Evolutionary conservation across 805 yeast species (phyloP).

Genomic region (Priceomyces carsonii): DNA sequence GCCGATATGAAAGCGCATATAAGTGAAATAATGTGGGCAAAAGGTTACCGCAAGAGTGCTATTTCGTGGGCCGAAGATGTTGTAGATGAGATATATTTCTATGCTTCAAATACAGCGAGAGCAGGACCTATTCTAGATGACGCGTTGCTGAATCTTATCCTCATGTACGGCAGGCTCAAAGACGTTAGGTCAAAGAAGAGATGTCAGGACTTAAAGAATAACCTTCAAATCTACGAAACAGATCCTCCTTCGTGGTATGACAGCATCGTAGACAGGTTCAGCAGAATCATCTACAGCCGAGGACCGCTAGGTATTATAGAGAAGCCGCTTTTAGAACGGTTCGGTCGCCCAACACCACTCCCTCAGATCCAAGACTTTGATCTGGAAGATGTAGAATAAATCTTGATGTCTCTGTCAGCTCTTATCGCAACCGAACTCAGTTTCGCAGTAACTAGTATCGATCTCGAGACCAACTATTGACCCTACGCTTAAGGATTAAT

Average conservation of each 20-base stretch:
- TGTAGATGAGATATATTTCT: slow-evolving; percentile 34
- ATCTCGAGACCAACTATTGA: too few relatives aligned
- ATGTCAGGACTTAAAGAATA: slow-evolving; percentile 26
- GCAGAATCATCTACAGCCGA: slow-evolving; percentile 38
- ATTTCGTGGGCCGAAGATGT: slow-evolving; percentile 44
- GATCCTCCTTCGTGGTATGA: slow-evolving; percentile 34
- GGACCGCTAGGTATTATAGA: slow-evolving; percentile 46
- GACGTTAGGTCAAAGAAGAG: slow-evolving; percentile 25
- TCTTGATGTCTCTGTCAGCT: too few relatives aligned
- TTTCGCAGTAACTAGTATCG: too few relatives aligned
- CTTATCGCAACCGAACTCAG: too few relatives aligned
- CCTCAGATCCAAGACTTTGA: slow-evolving; percentile 44
- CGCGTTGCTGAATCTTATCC: slow-evolving; percentile 31
- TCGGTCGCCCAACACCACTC: slow-evolving; percentile 33
- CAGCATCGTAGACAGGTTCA: slow-evolving; percentile 29
- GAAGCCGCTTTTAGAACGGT: slow-evolving; percentile 39
- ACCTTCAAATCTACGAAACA: slow-evolving; percentile 26
- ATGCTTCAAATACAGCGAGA: slow-evolving; percentile 24
- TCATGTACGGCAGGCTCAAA: slow-evolving; percentile 30
- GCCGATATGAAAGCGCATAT: slow-evolving; percentile 40
- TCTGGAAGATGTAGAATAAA: slow-evolving; percentile 37
- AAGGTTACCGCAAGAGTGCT: slow-evolving; percentile 38
- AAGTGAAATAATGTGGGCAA: slow-evolving; percentile 43
- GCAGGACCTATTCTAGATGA: slow-evolving; percentile 28
- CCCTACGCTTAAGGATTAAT: too few relatives aligned